A percentile compares a stretch with the other conserved stretches of the same genome.
Evolutionary conservation across 352 stramenopile genomes (phyloP).

Genomic region (Phytophthora parvispora): DNA sequence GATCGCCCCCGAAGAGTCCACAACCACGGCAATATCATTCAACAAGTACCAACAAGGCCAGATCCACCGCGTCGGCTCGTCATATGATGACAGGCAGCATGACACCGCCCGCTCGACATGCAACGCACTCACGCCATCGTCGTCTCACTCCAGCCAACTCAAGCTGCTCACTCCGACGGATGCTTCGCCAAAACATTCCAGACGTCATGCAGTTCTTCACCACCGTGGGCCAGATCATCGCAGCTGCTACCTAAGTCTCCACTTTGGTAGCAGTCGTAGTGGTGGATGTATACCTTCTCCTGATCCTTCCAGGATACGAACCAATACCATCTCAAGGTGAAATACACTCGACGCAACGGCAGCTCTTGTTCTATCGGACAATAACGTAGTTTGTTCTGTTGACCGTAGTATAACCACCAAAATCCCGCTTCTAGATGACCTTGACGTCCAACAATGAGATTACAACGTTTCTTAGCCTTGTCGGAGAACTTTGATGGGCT

Average conservation of each 20-base stretch:
- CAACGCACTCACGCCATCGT: not conserved
- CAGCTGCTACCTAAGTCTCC: constrained; percentile 13
- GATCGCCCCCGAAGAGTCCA: not conserved
- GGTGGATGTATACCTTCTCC: not conserved
- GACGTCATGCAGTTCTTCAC: constrained; percentile 26
- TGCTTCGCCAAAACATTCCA: constrained; percentile 22
- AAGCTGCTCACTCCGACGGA: constrained; percentile 8
- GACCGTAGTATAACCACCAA: not conserved
- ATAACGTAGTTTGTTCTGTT: not conserved
- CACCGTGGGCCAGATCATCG: constrained; percentile 26
- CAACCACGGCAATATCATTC: not conserved
- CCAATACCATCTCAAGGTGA: constrained; percentile 14
- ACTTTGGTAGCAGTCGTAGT: not conserved
- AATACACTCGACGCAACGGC: not conserved
- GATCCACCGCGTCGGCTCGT: too few relatives aligned
- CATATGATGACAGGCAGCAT: too few relatives aligned
- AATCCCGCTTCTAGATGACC: too few relatives aligned
- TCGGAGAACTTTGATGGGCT: too few relatives aligned
- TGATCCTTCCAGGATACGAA: not conserved
- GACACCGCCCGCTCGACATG: not conserved
- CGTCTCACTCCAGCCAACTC: not conserved
- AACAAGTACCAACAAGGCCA: too few relatives aligned
- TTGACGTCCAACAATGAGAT: too few relatives aligned
- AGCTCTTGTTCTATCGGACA: not conserved
- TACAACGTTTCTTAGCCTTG: too few relatives aligned